Conservation (phyloP, 768 basidiomycete species). For the Lactarius deliciosus region DNA sequence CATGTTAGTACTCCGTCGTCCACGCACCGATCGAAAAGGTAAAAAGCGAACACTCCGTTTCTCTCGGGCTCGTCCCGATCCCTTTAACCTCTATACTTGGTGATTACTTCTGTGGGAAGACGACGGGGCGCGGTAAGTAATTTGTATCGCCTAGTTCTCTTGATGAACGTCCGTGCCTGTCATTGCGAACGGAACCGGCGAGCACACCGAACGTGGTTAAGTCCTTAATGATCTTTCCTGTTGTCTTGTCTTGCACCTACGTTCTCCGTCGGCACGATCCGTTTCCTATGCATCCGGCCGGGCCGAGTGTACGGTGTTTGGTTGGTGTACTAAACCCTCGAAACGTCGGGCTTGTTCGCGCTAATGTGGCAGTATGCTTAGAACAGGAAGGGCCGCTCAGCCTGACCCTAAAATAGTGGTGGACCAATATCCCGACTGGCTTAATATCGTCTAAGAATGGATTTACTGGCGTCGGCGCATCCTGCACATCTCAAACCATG, state of each 20-base stretch:
- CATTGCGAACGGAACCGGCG: neutral
- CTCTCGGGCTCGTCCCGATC: neutral
- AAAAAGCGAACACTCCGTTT: conserved; percentile 2
- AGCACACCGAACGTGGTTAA: neutral
- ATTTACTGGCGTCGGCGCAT: neutral
- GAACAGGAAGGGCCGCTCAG: too few species aligned
- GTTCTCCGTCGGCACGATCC: too few species aligned
- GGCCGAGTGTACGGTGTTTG: too few species aligned
- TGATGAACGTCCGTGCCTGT: too few species aligned
- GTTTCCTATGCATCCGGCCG: too few species aligned
- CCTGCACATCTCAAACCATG: neutral
- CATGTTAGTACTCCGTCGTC: too few species aligned
- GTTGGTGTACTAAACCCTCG: too few species aligned
- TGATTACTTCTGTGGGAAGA: neutral
- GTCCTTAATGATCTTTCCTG: too few species aligned
- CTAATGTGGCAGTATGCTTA: too few species aligned
- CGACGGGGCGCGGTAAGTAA: neutral
- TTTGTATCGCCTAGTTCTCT: neutral
- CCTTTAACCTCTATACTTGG: too few species aligned
- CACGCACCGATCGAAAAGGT: neutral
- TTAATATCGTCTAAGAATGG: neutral
- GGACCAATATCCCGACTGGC: neutral
- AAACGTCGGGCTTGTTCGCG: too few species aligned
- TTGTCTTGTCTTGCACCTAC: too few species aligned
- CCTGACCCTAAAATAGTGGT: neutral